Evolutionary conservation across 495 filamentous ascomycete genomes (phyloP).

Genomic region (Daldinia concentrica): DNA sequence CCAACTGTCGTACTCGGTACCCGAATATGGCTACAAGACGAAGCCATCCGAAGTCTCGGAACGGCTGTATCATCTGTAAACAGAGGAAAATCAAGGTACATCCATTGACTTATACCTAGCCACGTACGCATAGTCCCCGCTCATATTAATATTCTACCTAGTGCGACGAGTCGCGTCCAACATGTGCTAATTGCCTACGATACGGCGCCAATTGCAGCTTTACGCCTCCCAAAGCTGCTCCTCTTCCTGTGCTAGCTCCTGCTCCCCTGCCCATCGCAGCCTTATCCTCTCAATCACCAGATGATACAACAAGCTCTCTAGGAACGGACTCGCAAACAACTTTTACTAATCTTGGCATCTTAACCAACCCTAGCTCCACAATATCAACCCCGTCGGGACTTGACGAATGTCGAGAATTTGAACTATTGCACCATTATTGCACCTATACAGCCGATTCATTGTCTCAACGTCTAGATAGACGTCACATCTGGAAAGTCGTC

Average conservation of each 20-base stretch:
- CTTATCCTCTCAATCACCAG: not conserved
- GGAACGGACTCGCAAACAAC: not conserved
- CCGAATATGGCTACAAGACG: not conserved
- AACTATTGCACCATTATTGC: not conserved
- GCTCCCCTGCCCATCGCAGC: not conserved
- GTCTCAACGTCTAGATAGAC: not conserved
- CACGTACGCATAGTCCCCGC: not conserved
- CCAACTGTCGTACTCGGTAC: not conserved
- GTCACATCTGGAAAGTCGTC: not conserved
- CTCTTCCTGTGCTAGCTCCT: not conserved
- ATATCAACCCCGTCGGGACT: not conserved
- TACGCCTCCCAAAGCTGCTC: not conserved
- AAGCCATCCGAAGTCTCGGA: not conserved
- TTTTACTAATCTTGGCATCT: not conserved
- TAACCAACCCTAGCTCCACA: not conserved
- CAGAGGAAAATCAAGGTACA: not conserved
- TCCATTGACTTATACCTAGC: not conserved
- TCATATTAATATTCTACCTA: not conserved
- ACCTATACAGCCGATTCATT: not conserved
- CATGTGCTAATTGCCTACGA: not conserved
- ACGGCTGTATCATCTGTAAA: not conserved
- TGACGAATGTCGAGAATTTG: not conserved
- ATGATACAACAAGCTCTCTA: not conserved
- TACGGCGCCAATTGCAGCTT: not conserved
- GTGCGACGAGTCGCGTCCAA: slow-evolving; percentile 1